A percentile compares a stretch with the other conserved stretches of the same genome.
Evolutionary conservation across 441 rosid species (phyloP).

Genomic region (Adansonia rubrostipa): DNA sequence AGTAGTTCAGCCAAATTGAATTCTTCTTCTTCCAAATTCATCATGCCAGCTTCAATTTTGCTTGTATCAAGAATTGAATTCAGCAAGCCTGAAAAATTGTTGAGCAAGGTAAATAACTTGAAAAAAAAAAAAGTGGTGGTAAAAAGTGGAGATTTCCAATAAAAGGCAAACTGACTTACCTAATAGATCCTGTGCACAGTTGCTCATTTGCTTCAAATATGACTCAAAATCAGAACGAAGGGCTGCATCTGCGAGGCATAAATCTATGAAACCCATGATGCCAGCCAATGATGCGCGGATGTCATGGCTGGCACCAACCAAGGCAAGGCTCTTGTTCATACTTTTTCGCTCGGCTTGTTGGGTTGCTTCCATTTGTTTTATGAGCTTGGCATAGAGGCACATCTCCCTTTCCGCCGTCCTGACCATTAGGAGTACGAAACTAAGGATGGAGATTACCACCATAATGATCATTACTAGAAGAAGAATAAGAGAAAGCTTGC

Average conservation of each 20-base stretch:
- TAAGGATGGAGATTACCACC: constrained; percentile 32
- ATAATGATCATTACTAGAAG: constrained; percentile 32
- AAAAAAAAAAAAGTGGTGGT: not conserved
- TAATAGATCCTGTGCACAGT: constrained; percentile 57
- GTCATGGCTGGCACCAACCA: constrained; percentile 82
- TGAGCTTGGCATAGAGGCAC: constrained; percentile 49
- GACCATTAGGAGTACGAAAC: constrained; percentile 42
- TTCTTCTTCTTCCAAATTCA: constrained; percentile 72
- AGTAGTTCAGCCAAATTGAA: constrained; percentile 61
- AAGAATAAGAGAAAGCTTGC: constrained; percentile 35
- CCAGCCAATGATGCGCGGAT: constrained; percentile 69
- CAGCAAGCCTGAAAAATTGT: constrained; percentile 48
- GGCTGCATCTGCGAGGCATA: constrained; percentile 47
- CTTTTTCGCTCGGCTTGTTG: constrained; percentile 83
- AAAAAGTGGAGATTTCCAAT: not conserved
- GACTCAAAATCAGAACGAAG: constrained; percentile 45
- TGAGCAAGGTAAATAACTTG: not conserved
- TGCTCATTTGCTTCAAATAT: constrained; percentile 49
- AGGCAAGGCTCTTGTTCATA: constrained; percentile 72
- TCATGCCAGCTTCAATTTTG: constrained; percentile 84
- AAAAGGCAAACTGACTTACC: constrained; percentile 42
- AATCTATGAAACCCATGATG: constrained; percentile 56
- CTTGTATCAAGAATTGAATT: constrained; percentile 76
- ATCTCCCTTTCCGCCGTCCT: constrained; percentile 56
- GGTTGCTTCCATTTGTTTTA: constrained; percentile 82